Conservation (phyloP, 2,329 filamentous ascomycete species). For the Neopestalotiopsis sp. region DNA sequence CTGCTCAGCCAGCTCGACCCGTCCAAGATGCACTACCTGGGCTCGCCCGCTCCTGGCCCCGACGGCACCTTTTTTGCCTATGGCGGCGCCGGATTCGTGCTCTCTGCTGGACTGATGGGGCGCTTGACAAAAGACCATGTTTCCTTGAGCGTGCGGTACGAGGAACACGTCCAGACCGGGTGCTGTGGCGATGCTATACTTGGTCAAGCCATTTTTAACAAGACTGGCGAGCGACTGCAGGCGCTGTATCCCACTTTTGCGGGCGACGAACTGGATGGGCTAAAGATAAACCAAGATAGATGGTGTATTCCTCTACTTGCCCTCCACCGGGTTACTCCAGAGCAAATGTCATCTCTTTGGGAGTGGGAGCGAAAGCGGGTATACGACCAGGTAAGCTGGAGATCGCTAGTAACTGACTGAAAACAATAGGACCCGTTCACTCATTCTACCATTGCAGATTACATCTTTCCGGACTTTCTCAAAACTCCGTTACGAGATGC, state of each 20-base stretch:
- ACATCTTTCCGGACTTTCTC: not conserved
- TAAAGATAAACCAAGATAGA: slow-evolving; percentile 2
- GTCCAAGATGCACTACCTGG: slow-evolving; percentile 54
- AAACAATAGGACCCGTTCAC: not conserved
- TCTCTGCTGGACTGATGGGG: slow-evolving; percentile 41
- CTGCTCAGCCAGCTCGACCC: slow-evolving; percentile 59
- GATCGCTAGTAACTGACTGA: too few species aligned
- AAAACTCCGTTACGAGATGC: not conserved
- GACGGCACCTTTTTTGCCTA: slow-evolving; percentile 53
- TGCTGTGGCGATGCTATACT: slow-evolving; percentile 2
- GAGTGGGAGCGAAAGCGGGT: slow-evolving; percentile 3
- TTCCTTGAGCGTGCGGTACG: not conserved
- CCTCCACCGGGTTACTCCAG: not conserved
- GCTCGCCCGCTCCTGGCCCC: slow-evolving; percentile 56
- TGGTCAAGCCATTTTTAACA: slow-evolving; percentile 6
- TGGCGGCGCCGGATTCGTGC: slow-evolving; percentile 56
- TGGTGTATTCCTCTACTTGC: slow-evolving; percentile 10
- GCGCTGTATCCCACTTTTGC: slow-evolving; percentile 7
- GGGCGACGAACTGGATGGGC: slow-evolving; percentile 3
- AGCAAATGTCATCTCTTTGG: slow-evolving; percentile 9
- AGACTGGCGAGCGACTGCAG: slow-evolving; percentile 5
- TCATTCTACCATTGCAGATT: slow-evolving; percentile 3
- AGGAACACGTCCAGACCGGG: slow-evolving; percentile 8
- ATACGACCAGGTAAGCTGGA: not conserved
- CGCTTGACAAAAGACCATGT: not conserved